These are phyloP conservation scores for Parasarocladium wereldwijsianum DNA, from an alignment of 2,329 filamentous ascomycete genomes.

Conservation along the genomic window DNA sequence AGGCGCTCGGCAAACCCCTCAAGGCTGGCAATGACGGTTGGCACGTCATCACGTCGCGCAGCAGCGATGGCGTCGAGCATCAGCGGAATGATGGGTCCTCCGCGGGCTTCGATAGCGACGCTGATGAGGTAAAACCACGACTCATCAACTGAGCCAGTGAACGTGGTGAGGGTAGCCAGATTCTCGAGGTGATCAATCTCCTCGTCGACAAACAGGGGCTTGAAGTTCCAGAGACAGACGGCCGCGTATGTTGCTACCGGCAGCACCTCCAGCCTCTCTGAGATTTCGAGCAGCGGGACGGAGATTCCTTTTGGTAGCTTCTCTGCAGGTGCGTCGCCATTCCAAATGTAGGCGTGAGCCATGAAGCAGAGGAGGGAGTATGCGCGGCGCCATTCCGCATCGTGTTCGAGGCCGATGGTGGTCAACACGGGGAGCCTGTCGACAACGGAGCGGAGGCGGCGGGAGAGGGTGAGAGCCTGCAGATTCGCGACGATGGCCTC, in stretches of 20 bases:
- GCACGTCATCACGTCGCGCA: constrained; percentile 53
- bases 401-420: constrained; percentile 65
- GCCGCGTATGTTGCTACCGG: constrained; percentile 91
- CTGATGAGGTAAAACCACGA: constrained; percentile 98
- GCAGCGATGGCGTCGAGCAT: constrained; percentile 82
- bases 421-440: constrained; percentile 73
- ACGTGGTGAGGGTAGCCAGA: constrained; percentile 73
- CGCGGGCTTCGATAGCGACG: constrained; percentile 86
- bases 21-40: constrained; percentile 64
- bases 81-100: constrained; percentile 70
- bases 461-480: constrained; percentile 74
- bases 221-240: constrained; percentile 92
- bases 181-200: constrained; percentile 74
- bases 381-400: constrained; percentile 84
- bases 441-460: constrained; percentile 65
- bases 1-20: constrained; percentile 72
- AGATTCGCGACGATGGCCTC: constrained; percentile 76
- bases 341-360: constrained; percentile 92
- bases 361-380: constrained; percentile 87
- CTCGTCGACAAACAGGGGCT: constrained; percentile 75
- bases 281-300: constrained; percentile 66
- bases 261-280: constrained; percentile 66
- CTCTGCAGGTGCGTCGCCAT: constrained; percentile 69
- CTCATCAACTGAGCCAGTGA: constrained; percentile 89
- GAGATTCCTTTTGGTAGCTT: constrained; percentile 68